Evolutionary conservation across 129 eudicot species (phyloP), one percentile per base, ranked within the genome.

Genomic region (Lonicera japonica): DNA sequence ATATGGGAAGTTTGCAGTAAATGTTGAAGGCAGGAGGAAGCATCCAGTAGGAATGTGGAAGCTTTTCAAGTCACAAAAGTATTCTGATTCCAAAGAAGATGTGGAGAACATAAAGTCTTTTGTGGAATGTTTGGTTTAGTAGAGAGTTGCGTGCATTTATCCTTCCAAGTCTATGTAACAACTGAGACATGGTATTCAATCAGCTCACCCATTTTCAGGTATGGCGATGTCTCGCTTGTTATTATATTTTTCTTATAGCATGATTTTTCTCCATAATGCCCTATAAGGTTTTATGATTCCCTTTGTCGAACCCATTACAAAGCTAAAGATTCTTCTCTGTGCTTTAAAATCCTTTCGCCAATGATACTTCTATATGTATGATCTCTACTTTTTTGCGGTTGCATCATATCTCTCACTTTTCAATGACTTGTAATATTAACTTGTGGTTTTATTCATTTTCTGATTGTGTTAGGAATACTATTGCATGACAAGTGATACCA

Each of bases 21-120:
- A 58, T 67, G 70, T 65, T 58, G 73, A 68, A 73, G 70, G 45
- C 41, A 78, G 63, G 77, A 69, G 21, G 17, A 75, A 70, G 14
- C 90, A 85, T 80, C 88, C 98, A 7, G 81, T 70, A 57, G 96
- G 96, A 41, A 74, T 91, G 81, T 91, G 98, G 95, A 91, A 80
- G 79, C 86, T 84, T 69, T 87, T 91, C 39, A 85, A 72, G 74
- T 96, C 96, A 15, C 82, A 78, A 19, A 68, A 71, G 70, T 75
- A 76, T 74, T 75, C 80, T 0, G 72, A 77, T 50, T 82, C 90
- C 0, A 25, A 69, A 20, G 84, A 79, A 61, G 98, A 87, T 71
- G 56, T 74, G 66, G 69, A 66, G 77, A 84, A 79, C 75, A 82
- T 91, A 18, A 87, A 62, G 80, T 70, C 82, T 10, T 87, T 73